phyloP scores from a whole-genome alignment of 331 rosid species.

The Malus hybrid region DNA sequence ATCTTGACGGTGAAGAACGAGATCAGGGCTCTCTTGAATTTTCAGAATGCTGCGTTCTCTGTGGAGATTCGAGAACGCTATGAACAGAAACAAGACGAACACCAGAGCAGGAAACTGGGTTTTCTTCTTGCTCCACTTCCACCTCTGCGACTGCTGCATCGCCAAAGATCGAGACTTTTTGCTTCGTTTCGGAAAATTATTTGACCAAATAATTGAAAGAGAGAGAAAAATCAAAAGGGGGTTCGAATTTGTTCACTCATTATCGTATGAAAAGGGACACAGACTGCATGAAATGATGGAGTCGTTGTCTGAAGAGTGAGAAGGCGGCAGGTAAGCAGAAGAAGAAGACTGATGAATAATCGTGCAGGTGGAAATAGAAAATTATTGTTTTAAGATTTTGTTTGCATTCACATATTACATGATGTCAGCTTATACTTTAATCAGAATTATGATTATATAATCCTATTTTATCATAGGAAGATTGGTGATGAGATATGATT shows the following conservation, averaged over 20 bases:
- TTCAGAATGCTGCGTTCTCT: conserved; percentile 42
- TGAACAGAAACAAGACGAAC: conserved; percentile 41
- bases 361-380: neutral
- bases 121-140: conserved; percentile 66
- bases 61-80: conserved; percentile 58
- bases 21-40: conserved; percentile 60
- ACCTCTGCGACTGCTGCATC: conserved; percentile 34
- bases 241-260: neutral
- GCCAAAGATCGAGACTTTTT: neutral
- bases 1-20: conserved; percentile 37
- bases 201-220: conserved; percentile 7
- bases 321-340: neutral
- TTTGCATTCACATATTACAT: neutral
- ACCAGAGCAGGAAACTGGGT: conserved; percentile 50
- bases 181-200: neutral
- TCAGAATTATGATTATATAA: neutral
- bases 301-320: neutral
- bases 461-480: no score
- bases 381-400: neutral
- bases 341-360: neutral
- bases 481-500: no score
- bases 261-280: neutral
- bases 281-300: neutral
- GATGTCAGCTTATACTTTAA: neutral
- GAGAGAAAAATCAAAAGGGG: neutral